Evolutionary conservation across 495 filamentous ascomycete species (phyloP), one percentile per base, ranked within the genome.

Genomic region (Aspergillus wentii): DNA sequence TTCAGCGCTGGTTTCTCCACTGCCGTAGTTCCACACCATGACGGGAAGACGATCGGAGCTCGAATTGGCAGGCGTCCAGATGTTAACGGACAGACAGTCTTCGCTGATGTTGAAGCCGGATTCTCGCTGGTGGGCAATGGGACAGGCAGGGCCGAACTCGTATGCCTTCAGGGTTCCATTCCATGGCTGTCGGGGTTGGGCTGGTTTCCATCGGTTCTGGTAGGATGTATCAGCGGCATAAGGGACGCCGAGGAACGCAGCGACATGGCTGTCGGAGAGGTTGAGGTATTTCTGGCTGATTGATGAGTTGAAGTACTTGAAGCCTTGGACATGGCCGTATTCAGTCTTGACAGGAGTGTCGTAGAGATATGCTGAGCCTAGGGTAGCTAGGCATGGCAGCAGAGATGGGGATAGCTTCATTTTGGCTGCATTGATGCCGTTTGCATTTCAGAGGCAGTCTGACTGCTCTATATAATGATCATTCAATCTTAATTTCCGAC

Each of bases 231-330:
- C 49, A 8, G 56, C 52, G 9, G 56, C 56, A 27, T 49, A 59
- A 10, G 52, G 52, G 28, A 59, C 46, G 13, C 49, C 50, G 21
- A 52, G 20, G 33, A 51, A 56, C 0, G 48, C 47, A 2, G 50
- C 44, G 70, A 86, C 38, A 56, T 89, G 11, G 31, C 66, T 32
- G 59, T 88, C 23, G 41, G 46, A 36, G 47, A 54, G 18, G 62
- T 70, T 35, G 30, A 56, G 54, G 53, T 50, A 52, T 17, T 45
- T 49, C 19, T 52, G 35, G 6, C 50, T 31, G 10, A 45, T 54
- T 1, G 56, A 50, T 17, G 45, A 18, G 21, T 54, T 60, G 44
- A 60, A 60, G 33, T 54, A 56, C 29, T 56, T 30, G 41, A 37
- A 60, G 15, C 56, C 56, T 29, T 56, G 30, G 21, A 60, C 56